Base-by-base conservation (phyloP, 371 early-diverging fungal species). In the Umbelopsis sp. region DNA sequence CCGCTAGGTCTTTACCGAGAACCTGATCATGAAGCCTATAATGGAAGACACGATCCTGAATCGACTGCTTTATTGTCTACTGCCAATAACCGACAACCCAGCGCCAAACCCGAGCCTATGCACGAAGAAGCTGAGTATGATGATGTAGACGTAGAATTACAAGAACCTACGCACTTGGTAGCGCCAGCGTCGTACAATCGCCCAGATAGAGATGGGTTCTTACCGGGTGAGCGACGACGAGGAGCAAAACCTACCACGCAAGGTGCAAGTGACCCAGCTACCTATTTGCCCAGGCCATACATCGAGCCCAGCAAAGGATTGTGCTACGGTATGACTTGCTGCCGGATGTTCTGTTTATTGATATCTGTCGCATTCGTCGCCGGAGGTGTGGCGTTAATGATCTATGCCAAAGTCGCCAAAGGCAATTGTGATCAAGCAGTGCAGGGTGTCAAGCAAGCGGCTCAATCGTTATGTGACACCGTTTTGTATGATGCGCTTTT, bases 311-410 rank as follows among this genome's bases (percentile, higher is more conserved):
- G 57, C 8, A 29, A 18, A 35, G 57, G 68, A n/a, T 73, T 69
- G 16, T 76, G 73, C 37, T 64, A 37, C 46, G 68, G 66, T 3
- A 44, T 74, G 20, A 50, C 76, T 0, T 70, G 69, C 45, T 74
- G 73, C 48, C 32, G 72, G 10, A 68, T 68, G 29, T 63, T 73
- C n/a, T 71, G 73, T 48, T 71, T 70, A 11, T 35, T 75, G 3
- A 65, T 75, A 22, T 68, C 71, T 16, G 38, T 69, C 16, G 44
- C 63, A 9, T 44, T 77, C 18, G 45, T 75, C 9, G 62, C 57
- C 20, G 75, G 48, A 4, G 78, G 78, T 1, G 41, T 73, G 22
- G 73, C 70, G 11, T 37, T 77, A 38, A 71, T 75, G n/a, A 74
- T 78, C 63, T 63, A 67, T 25, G 25, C 71, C 7, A 70, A 68